phyloP scores from a whole-genome alignment of 1,139 yeast species.

The Trichomonascaceae sp. region DNA sequence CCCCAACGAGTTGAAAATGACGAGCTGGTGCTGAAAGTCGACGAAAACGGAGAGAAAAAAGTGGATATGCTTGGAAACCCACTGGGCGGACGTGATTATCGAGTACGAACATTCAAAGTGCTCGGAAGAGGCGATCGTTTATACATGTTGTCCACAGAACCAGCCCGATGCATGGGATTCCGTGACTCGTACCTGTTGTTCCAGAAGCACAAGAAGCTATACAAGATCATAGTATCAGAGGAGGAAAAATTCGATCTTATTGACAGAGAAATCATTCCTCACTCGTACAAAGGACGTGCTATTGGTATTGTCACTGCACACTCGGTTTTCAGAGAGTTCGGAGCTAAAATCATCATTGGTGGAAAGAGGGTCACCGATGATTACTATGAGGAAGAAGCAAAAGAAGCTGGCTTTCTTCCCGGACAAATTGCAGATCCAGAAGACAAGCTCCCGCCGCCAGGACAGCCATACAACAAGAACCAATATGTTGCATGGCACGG shows the following conservation, averaged over 20 bases:
- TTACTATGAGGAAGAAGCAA: constrained; percentile 73
- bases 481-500: constrained; percentile 52
- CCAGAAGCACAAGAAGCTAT: constrained; percentile 71
- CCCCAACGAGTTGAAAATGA: constrained; percentile 59
- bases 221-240: constrained; percentile 67
- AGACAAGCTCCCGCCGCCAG: constrained; percentile 42
- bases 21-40: constrained; percentile 76
- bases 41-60: constrained; percentile 73
- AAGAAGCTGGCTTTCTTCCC: constrained; percentile 63
- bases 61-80: constrained; percentile 64
- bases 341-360: constrained; percentile 72
- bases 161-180: constrained; percentile 91
- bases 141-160: constrained; percentile 91
- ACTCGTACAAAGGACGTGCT: constrained; percentile 83
- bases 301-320: constrained; percentile 89
- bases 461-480: constrained; percentile 41
- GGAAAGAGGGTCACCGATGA: constrained; percentile 84
- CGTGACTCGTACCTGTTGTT: constrained; percentile 87
- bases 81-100: constrained; percentile 67
- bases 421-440: constrained; percentile 80
- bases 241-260: constrained; percentile 81
- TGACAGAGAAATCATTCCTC: constrained; percentile 76
- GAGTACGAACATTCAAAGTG: constrained; percentile 77
- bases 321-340: constrained; percentile 86
- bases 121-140: constrained; percentile 64